Conservation (phyloP, 441 rosid genomes). For the Arabidopsis hybrid region DNA sequence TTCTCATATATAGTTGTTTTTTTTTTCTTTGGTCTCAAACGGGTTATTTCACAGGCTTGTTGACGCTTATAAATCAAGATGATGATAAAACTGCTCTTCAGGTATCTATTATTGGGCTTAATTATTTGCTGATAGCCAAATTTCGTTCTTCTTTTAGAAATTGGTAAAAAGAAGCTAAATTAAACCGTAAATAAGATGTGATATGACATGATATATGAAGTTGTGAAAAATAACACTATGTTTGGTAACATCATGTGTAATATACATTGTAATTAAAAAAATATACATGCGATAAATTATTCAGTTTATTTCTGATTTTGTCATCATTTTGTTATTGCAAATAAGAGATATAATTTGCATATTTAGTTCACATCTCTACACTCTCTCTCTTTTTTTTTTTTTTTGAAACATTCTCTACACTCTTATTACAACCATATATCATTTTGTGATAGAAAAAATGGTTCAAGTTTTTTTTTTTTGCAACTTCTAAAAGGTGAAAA, state of each 20-base stretch:
- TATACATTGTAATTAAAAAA: too few relatives aligned
- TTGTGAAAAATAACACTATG: not conserved
- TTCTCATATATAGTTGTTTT: not conserved
- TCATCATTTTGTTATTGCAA: not conserved
- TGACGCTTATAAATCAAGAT: slow-evolving; percentile 89
- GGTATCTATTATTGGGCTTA: slow-evolving; percentile 44
- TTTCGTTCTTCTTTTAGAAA: not conserved
- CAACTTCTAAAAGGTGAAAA: not conserved
- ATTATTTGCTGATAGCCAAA: not conserved
- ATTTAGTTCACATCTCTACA: too few relatives aligned
- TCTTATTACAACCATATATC: not conserved
- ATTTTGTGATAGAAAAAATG: not conserved
- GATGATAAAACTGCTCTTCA: slow-evolving; percentile 83
- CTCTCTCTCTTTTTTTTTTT: too few relatives aligned
- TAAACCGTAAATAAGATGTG: not conserved
- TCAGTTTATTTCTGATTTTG: not conserved
- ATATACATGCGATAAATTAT: too few relatives aligned
- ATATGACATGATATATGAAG: not conserved
- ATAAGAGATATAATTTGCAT: not conserved
- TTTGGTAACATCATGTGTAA: too few relatives aligned
- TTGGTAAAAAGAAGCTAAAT: too few relatives aligned
- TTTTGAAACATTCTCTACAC: not conserved
- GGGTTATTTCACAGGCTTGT: slow-evolving; percentile 54
- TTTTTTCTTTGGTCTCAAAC: not conserved
- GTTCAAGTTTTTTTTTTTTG: not conserved